These are phyloP conservation scores for Leucogyrophana mollusca DNA, from an alignment of 768 basidiomycete genomes.

Conservation along the genomic window DNA sequence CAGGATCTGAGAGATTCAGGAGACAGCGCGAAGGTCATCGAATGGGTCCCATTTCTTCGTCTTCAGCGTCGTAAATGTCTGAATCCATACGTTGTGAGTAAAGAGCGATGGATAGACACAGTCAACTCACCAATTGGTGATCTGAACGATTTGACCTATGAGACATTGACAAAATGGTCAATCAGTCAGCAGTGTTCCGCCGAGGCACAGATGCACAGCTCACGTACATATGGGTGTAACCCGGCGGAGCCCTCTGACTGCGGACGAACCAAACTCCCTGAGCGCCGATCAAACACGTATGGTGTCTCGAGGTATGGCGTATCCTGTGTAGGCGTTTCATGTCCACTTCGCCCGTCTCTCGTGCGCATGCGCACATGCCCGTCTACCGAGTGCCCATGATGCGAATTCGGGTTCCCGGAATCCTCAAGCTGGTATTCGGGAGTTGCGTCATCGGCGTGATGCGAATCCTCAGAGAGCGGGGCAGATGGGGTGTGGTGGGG, in stretches of 20 bases:
- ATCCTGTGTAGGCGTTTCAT: slow-evolving; percentile 2
- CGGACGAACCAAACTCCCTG: slow-evolving; percentile 26
- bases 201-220: no score
- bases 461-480: slow-evolving; percentile 18
- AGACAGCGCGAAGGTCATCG: no score
- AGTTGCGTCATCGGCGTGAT: slow-evolving; percentile 30
- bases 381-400: slow-evolving; percentile 16
- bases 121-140: slow-evolving; percentile 29
- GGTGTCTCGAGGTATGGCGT: slow-evolving; percentile 12
- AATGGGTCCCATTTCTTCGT: slow-evolving; percentile 9
- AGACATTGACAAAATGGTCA: slow-evolving; percentile 5
- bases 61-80: slow-evolving; percentile 29
- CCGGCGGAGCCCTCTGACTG: slow-evolving; percentile 27
- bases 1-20: no score
- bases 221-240: slow-evolving; percentile 29
- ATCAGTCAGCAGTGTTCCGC: background rate
- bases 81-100: slow-evolving; percentile 5
- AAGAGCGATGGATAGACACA: background rate
- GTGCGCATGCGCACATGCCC: slow-evolving; percentile 22
- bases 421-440: slow-evolving; percentile 42
- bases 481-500: slow-evolving; percentile 12
- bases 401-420: slow-evolving; percentile 7
- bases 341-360: slow-evolving; percentile 15
- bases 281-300: slow-evolving; percentile 26
- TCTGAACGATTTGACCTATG: slow-evolving; percentile 27